Percentiles rank a stretch among this genome's conserved stretches.
Evolutionary conservation across 306 rosid genomes (phyloP).

Genomic region (Gillenia trifoliata): DNA sequence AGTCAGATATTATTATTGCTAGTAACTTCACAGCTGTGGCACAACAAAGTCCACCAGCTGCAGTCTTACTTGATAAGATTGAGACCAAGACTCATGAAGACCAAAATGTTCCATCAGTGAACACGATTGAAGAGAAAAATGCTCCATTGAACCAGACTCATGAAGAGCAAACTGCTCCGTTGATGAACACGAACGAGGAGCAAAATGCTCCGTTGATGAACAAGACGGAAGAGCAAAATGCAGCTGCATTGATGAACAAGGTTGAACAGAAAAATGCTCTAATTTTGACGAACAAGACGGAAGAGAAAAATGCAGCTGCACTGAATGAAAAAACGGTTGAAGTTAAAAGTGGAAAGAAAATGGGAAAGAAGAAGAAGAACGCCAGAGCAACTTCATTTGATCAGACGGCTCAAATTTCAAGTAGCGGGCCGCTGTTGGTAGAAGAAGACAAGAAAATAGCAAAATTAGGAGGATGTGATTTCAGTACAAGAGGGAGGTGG

Average conservation of each 20-base stretch:
- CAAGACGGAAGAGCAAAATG: conserved; percentile 12
- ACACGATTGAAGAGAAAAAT: conserved; percentile 14
- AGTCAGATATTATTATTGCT: not conserved
- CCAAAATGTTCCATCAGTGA: not conserved
- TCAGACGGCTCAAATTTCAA: not conserved
- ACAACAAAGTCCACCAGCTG: conserved; percentile 11
- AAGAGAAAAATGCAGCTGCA: not conserved
- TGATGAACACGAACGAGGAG: not conserved
- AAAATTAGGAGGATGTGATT: conserved; percentile 48
- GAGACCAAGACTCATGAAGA: conserved; percentile 1
- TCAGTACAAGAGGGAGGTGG: conserved; percentile 65
- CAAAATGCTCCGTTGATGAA: not conserved
- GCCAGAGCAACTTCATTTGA: not conserved
- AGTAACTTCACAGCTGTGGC: conserved; percentile 25
- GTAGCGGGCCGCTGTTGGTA: not conserved
- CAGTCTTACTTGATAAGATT: conserved; percentile 10
- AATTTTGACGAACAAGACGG: too few species aligned
- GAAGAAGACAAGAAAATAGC: not conserved
- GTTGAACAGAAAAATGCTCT: conserved; percentile 29
- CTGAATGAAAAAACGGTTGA: not conserved
- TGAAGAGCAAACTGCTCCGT: not conserved
- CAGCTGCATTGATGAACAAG: conserved; percentile 4
- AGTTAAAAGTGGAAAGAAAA: not conserved
- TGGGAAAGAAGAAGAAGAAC: not conserved
- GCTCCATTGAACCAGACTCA: conserved; percentile 12